phyloP scores from a whole-genome alignment of 768 basidiomycete genomes.

The Pleurotus djamor region DNA sequence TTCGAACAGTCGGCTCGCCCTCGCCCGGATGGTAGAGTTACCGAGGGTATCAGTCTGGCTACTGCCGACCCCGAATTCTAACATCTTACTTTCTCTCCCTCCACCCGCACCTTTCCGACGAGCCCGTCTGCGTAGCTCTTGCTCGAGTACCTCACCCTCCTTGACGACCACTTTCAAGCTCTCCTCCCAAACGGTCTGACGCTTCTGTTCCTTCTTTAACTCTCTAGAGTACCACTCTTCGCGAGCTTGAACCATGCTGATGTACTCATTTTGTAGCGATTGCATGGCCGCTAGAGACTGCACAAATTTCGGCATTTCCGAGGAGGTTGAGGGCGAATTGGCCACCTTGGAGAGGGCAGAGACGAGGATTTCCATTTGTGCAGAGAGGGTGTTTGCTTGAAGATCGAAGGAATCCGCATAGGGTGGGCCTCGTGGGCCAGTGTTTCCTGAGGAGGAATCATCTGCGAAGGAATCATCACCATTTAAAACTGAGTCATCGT shows the following conservation, averaged over 20 bases:
- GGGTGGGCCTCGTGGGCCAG: conserved; percentile 43
- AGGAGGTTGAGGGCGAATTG: conserved; percentile 27
- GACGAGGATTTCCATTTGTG: conserved; percentile 80
- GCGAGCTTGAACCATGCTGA: conserved; percentile 69
- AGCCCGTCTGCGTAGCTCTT: conserved; percentile 62
- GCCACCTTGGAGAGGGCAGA: conserved; percentile 45
- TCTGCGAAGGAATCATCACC: conserved; percentile 35
- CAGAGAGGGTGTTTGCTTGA: conserved; percentile 63
- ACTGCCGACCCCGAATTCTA: conserved; percentile 18
- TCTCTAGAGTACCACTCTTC: conserved; percentile 77
- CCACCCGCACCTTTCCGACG: conserved; percentile 31
- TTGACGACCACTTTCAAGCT: conserved; percentile 82
- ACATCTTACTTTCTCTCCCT: conserved; percentile 56
- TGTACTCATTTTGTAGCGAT: conserved; percentile 62
- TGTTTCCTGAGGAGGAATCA: conserved; percentile 41
- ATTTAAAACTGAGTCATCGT: conserved; percentile 24
- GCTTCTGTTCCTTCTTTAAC: conserved; percentile 60
- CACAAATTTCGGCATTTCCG: conserved; percentile 18
- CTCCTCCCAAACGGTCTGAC: conserved; percentile 84
- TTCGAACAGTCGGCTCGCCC: conserved; percentile 1
- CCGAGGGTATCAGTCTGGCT: conserved; percentile 3
- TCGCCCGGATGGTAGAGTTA: conserved; percentile 14
- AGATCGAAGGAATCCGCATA: conserved; percentile 59
- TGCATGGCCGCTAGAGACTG: conserved; percentile 59
- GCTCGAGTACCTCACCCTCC: conserved; percentile 83